Evolutionary conservation across 2,329 filamentous ascomycete genomes (phyloP).

Genomic region (Pestalotiopsis sp.): DNA sequence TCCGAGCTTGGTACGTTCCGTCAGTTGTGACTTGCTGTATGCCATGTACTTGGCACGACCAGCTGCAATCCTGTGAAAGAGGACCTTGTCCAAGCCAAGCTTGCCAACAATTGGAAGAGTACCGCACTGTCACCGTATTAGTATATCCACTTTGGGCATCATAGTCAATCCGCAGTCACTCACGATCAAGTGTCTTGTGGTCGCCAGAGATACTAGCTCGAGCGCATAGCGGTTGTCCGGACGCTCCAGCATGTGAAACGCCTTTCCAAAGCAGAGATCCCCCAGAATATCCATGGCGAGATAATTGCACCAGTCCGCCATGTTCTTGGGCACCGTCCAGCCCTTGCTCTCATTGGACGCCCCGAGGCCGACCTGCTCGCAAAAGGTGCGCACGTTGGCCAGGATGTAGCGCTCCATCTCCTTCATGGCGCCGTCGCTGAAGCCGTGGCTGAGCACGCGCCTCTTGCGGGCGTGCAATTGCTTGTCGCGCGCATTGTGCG

Average conservation of each 20-base stretch:
- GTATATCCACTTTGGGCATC: neutral
- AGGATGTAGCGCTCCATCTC: slow-evolving; percentile 71
- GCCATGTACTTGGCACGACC: slow-evolving; percentile 72
- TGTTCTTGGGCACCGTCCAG: slow-evolving; percentile 63
- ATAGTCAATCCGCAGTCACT: slow-evolving; percentile 31
- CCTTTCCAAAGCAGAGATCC: slow-evolving; percentile 64
- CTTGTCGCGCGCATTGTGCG: slow-evolving; percentile 74
- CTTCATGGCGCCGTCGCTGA: slow-evolving; percentile 67
- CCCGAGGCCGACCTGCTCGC: slow-evolving; percentile 54
- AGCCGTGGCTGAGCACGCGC: slow-evolving; percentile 72
- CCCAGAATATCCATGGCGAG: slow-evolving; percentile 66
- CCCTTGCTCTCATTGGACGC: slow-evolving; percentile 49
- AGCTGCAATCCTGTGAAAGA: slow-evolving; percentile 69
- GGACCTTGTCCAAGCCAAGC: slow-evolving; percentile 67
- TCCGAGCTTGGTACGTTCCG: slow-evolving; percentile 67
- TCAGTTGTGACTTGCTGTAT: slow-evolving; percentile 69
- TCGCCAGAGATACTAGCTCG: slow-evolving; percentile 67
- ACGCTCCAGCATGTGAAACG: slow-evolving; percentile 63
- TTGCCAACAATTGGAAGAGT: slow-evolving; percentile 72
- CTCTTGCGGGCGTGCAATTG: slow-evolving; percentile 71
- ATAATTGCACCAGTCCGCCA: slow-evolving; percentile 66
- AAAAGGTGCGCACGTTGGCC: slow-evolving; percentile 68
- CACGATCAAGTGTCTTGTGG: slow-evolving; percentile 70
- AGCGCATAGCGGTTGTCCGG: slow-evolving; percentile 68
- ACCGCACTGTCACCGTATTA: slow-evolving; percentile 56